Base-by-base conservation (phyloP, 2,329 filamentous ascomycete genomes). In the Aspergillus neoniger region DNA sequence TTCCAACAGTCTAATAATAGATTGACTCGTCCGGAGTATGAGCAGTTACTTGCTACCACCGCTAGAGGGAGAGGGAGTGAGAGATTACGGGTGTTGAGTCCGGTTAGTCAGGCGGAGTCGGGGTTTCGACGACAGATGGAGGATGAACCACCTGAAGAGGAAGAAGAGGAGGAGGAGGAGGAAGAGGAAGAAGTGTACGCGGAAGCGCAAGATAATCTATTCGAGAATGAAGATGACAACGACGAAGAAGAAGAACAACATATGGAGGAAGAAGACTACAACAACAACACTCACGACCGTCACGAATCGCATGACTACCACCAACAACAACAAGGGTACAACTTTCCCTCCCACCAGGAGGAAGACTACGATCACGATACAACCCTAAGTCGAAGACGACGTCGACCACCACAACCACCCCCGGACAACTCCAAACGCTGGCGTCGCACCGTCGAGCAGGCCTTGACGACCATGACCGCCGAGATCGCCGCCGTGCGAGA, bases 401-500 rank as follows among this genome's bases (percentile, higher is more conserved):
- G 25, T 0, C 58, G 62, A 56, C 28, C 28, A 30, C 28, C 28
- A 10, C 60, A 2, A 28, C 0, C 59, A 50, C 53, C 56, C 58
- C 17, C 67, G 28, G 64, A 69, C 23, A 81, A 83, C 32, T 36
- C 32, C 66, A 76, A 79, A 62, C 87, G 86, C 70, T 96, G 92
- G 91, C 88, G 90, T 55, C 88, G 86, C 61, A 88, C 90, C 68
- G 89, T 98, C 63, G 94, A 98, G 78, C 85, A 88, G 47, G 91
- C 92, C 21, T 83, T 98, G 59, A 91, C 94, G 58, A 91, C 92
- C 68, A 88, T 98, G 79, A 96, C 93, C 5, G 90, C 92, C 15
- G 95, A 99, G 77, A 87, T 99, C 32, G 93, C 95, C 1, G 95
- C 95, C 0, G 78, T 98, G 63, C 86, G 95, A 38, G 95, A 99